These are phyloP conservation scores for Ogataea neopini DNA, from an alignment of 805 yeast genomes.

Conservation along the genomic window DNA sequence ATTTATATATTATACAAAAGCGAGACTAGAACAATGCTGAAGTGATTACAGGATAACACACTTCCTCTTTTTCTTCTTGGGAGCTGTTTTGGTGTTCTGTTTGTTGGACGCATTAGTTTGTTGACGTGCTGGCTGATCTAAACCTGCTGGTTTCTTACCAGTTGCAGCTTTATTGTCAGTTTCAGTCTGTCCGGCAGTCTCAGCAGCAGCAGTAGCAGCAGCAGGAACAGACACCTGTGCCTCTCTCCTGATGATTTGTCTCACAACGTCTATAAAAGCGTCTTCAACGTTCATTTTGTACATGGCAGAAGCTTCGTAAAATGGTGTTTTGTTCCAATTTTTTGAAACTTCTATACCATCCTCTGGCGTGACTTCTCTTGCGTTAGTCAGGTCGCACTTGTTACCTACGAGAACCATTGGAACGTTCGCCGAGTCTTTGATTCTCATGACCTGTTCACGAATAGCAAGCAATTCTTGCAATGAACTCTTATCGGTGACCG, in stretches of 20 bases:
- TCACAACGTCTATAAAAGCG: slow-evolving; percentile 82
- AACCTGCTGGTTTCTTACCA: slow-evolving; percentile 8
- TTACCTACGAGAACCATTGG: slow-evolving; percentile 93
- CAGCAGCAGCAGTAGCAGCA: slow-evolving; percentile 7
- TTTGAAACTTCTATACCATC: slow-evolving; percentile 83
- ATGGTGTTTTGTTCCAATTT: slow-evolving; percentile 87
- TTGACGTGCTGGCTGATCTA: slow-evolving; percentile 5
- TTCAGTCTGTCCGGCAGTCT: slow-evolving; percentile 9
- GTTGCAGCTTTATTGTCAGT: slow-evolving; percentile 6
- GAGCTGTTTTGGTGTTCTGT: slow-evolving; percentile 3
- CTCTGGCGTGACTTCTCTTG: slow-evolving; percentile 73
- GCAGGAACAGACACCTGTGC: slow-evolving; percentile 25
- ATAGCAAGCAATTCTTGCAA: slow-evolving; percentile 75
- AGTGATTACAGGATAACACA: slow-evolving; percentile 20
- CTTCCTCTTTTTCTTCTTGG: slow-evolving; percentile 21
- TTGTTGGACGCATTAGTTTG: background rate
- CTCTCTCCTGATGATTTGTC: slow-evolving; percentile 84
- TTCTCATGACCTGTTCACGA: slow-evolving; percentile 80
- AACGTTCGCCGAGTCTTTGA: slow-evolving; percentile 72
- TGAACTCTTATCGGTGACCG: slow-evolving; percentile 63
- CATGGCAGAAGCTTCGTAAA: slow-evolving; percentile 93
- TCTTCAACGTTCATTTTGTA: slow-evolving; percentile 86
- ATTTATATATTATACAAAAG: slow-evolving; percentile 1
- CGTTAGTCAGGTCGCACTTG: slow-evolving; percentile 80
- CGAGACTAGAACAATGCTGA: background rate